These are phyloP conservation scores for Hamigera avellanea DNA, from an alignment of 495 filamentous ascomycete species.

Conservation along the genomic window DNA sequence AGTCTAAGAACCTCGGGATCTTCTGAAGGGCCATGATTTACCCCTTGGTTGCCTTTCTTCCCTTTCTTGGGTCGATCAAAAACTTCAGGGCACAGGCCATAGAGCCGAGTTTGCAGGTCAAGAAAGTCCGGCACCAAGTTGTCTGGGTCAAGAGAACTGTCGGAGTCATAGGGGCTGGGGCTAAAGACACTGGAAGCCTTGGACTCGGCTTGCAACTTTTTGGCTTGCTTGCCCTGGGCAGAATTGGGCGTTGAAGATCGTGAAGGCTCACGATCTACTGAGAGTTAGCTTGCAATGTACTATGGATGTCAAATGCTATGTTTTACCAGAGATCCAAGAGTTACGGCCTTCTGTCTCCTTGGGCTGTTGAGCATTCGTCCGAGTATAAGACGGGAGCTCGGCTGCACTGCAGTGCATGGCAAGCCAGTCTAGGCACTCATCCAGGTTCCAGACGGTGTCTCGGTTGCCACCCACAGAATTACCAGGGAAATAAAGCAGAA, in stretches of 20 bases:
- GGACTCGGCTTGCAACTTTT: conserved; percentile 17
- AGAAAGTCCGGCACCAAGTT: conserved; percentile 67
- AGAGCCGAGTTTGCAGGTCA: conserved; percentile 57
- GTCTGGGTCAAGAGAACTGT: conserved; percentile 54
- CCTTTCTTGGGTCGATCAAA: conserved; percentile 36
- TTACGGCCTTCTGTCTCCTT: conserved; percentile 25
- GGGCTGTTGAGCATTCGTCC: conserved; percentile 16
- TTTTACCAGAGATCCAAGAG: conserved; percentile 36
- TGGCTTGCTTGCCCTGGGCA: conserved; percentile 12
- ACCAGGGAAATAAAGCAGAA: conserved; percentile 45
- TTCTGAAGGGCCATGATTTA: conserved; percentile 12
- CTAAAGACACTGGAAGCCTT: conserved; percentile 12
- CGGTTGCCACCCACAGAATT: conserved; percentile 38
- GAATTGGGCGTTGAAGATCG: conserved; percentile 19
- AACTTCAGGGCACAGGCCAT: conserved; percentile 55
- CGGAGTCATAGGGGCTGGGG: conserved; percentile 29
- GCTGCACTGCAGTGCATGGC: conserved; percentile 54
- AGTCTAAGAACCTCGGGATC: conserved; percentile 49
- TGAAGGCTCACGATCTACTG: conserved; percentile 23
- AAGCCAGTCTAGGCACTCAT: conserved; percentile 81
- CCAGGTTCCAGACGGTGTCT: conserved; percentile 70
- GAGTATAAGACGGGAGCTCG: conserved; percentile 62
- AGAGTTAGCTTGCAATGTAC: conserved; percentile 15
- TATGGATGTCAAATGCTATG: conserved; percentile 8
- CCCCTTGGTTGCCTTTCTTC: conserved; percentile 19